These are phyloP conservation scores for Syncephalis fuscata DNA, from an alignment of 371 early-diverging fungal genomes.

Conservation along the genomic window DNA sequence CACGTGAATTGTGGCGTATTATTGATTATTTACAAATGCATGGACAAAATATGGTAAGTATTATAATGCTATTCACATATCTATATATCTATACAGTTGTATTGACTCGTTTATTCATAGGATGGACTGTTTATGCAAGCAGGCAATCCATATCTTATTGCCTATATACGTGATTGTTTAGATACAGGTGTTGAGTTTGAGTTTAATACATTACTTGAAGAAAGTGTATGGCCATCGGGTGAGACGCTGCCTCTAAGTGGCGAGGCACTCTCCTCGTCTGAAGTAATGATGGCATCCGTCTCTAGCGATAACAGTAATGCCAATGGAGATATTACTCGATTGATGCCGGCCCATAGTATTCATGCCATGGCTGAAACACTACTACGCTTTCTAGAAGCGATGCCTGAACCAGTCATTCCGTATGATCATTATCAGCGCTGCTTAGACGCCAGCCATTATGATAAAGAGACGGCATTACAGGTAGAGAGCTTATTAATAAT, in stretches of 20 bases:
- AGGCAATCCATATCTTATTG: slow-evolving; percentile 44
- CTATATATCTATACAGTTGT: neutral
- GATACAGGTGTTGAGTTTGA: slow-evolving; percentile 65
- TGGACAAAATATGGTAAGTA: slow-evolving; percentile 32
- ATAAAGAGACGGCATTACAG: slow-evolving; percentile 20
- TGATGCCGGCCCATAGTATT: slow-evolving; percentile 22
- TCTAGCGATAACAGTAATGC: no score
- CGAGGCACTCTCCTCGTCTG: neutral
- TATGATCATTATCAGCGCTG: slow-evolving; percentile 35
- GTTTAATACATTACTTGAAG: slow-evolving; percentile 22
- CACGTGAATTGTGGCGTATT: slow-evolving; percentile 62
- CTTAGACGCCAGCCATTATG: slow-evolving; percentile 31
- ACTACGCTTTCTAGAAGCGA: slow-evolving; percentile 46
- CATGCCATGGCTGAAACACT: slow-evolving; percentile 66
- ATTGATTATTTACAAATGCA: slow-evolving; percentile 59
- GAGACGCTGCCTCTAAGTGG: slow-evolving; percentile 5
- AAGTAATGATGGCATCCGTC: no score
- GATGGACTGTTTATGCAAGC: slow-evolving; percentile 43
- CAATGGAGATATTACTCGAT: no score
- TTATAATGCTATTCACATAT: neutral
- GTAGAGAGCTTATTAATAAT: slow-evolving; percentile 9
- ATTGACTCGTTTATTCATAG: slow-evolving; percentile 11
- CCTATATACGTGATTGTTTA: slow-evolving; percentile 62
- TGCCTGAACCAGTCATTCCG: slow-evolving; percentile 65
- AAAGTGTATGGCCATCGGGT: slow-evolving; percentile 5